phyloP scores from a whole-genome alignment of 2,329 filamentous ascomycete species.

The Sporothrix curviconia region DNA sequence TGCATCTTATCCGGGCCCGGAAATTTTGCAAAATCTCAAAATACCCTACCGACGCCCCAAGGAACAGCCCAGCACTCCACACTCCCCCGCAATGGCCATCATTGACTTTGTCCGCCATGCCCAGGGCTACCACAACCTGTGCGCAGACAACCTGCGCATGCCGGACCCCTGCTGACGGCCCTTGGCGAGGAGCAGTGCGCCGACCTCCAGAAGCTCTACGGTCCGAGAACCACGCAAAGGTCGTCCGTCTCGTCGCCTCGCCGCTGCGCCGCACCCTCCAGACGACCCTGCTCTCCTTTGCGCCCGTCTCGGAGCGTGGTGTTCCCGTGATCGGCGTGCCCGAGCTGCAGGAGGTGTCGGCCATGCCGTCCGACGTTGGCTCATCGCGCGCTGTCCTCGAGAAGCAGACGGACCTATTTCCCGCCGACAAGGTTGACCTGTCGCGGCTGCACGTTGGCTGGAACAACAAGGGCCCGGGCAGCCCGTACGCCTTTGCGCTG shows the following conservation, averaged over 20 bases:
- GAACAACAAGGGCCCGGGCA: constrained; percentile 57
- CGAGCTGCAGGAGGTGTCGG: constrained; percentile 70
- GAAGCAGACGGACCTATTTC: constrained; percentile 46
- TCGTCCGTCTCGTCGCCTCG: constrained; percentile 69
- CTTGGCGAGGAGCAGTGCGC: constrained; percentile 71
- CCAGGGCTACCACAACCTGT: constrained; percentile 76
- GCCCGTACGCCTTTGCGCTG: constrained; percentile 41
- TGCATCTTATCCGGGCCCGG: too few relatives aligned
- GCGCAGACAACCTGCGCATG: constrained; percentile 59
- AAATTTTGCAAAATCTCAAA: not conserved
- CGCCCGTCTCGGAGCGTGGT: constrained; percentile 40
- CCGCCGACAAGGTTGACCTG: constrained; percentile 53
- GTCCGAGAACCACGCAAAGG: constrained; percentile 47
- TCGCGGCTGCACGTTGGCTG: constrained; percentile 56
- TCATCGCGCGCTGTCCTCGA: constrained; percentile 47
- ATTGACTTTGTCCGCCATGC: constrained; percentile 67
- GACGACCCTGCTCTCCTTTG: constrained; percentile 67
- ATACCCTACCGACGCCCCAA: not conserved
- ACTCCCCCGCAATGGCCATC: constrained; percentile 16
- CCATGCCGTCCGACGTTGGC: constrained; percentile 71
- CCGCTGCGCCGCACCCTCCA: constrained; percentile 75
- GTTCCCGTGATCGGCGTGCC: constrained; percentile 60
- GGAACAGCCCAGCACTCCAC: too few relatives aligned
- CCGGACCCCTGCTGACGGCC: constrained; percentile 74
- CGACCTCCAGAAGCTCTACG: constrained; percentile 55